Percentiles rank a stretch among this genome's conserved stretches.
Conservation (phyloP, 305 asterid genomes). For the Fraxinus xanthoxyloides region DNA sequence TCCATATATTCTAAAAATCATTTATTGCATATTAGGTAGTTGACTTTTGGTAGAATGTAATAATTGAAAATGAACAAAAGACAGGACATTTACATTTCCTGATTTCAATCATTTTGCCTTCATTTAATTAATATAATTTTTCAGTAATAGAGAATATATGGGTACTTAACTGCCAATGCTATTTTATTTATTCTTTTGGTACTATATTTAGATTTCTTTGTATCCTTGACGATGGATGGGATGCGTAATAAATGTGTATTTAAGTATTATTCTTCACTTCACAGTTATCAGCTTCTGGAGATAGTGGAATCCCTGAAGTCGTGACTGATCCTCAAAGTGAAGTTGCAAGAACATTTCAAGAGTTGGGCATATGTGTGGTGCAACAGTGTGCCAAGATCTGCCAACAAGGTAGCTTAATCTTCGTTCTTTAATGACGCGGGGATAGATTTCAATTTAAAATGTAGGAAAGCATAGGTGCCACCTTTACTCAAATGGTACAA, state of each 20-base stretch:
- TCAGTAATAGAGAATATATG: too few species aligned
- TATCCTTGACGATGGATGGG: neutral
- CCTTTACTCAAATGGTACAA: neutral
- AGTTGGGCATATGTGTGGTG: conserved; percentile 82
- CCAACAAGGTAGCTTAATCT: conserved; percentile 63
- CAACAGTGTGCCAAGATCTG: conserved; percentile 98
- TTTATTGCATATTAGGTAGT: neutral
- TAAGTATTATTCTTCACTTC: neutral
- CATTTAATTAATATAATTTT: too few species aligned
- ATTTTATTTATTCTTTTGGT: neutral
- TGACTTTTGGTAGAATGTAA: neutral
- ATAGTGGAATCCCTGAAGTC: conserved; percentile 88
- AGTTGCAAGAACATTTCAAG: conserved; percentile 73
- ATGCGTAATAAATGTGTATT: neutral
- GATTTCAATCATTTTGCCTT: too few species aligned
- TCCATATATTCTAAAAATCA: neutral
- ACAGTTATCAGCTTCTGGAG: conserved; percentile 94
- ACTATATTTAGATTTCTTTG: neutral
- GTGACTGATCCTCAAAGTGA: conserved; percentile 91
- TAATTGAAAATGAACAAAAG: neutral
- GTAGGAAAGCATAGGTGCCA: neutral
- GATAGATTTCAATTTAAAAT: neutral
- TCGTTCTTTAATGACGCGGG: neutral
- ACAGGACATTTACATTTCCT: too few species aligned
- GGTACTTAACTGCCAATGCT: too few species aligned